A percentile compares a stretch with the other conserved stretches of the same genome.
Evolutionary conservation across 2,329 filamentous ascomycete genomes (phyloP).

Genomic region (Cladorrhinum sp.): DNA sequence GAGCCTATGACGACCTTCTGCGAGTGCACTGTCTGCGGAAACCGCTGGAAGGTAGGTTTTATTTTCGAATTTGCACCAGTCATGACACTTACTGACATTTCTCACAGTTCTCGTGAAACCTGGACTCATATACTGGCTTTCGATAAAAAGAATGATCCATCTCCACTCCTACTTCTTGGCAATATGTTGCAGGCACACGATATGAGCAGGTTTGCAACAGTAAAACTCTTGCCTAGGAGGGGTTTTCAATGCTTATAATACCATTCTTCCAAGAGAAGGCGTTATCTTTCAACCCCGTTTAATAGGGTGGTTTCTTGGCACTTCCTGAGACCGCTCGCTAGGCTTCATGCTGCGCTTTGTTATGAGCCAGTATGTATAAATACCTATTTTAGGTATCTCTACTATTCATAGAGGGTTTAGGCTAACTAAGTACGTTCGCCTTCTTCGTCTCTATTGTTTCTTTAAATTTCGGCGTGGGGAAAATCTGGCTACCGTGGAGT

Average conservation of each 20-base stretch:
- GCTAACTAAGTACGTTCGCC: not conserved
- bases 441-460: not conserved
- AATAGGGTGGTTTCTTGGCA: too few species aligned
- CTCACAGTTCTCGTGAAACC: constrained; percentile 32
- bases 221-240: too few species aligned
- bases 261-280: too few species aligned
- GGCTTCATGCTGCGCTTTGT: not conserved
- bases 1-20: constrained; percentile 84
- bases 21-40: constrained; percentile 66
- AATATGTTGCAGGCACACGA: too few species aligned
- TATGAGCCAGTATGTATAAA: not conserved
- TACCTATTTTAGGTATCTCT: not conserved
- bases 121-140: not conserved
- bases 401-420: not conserved
- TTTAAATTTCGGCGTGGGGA: not conserved
- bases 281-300: too few species aligned
- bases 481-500: not conserved
- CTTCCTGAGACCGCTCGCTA: too few species aligned
- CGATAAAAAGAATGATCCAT: too few species aligned
- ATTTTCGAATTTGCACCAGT: not conserved
- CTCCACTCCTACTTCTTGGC: too few species aligned
- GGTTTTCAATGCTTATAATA: too few species aligned
- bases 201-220: too few species aligned
- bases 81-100: constrained; percentile 4
- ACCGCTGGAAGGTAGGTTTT: constrained; percentile 66